A percentile compares a stretch with the other conserved stretches of the same genome.
phyloP scores from a whole-genome alignment of 495 filamentous ascomycete species.

The Choiromyces venosus region DNA sequence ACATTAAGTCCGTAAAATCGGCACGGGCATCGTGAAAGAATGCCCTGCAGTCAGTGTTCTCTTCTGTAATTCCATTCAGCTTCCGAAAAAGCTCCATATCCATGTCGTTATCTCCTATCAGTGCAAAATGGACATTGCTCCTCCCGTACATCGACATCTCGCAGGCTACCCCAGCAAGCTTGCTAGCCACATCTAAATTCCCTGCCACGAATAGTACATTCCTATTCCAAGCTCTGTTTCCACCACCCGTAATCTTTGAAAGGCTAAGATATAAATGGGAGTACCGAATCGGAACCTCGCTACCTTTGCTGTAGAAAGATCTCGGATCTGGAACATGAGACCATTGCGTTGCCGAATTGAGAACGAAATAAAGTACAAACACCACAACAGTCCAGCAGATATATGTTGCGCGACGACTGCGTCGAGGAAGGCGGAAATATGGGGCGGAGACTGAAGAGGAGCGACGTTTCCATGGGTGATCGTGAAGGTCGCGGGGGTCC shows the following conservation, averaged over 20 bases:
- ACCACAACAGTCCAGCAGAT: slow-evolving; percentile 30
- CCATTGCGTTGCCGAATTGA: slow-evolving; percentile 34
- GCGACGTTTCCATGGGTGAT: slow-evolving; percentile 29
- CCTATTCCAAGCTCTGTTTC: slow-evolving; percentile 38
- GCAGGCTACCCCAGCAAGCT: slow-evolving; percentile 54
- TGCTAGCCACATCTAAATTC: slow-evolving; percentile 50
- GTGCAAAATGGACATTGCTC: slow-evolving; percentile 52
- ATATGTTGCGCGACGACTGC: slow-evolving; percentile 38
- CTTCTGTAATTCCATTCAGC: slow-evolving; percentile 49
- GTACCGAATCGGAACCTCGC: slow-evolving; percentile 30
- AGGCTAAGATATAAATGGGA: slow-evolving; percentile 28
- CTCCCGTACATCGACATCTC: slow-evolving; percentile 49
- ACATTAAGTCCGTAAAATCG: slow-evolving; percentile 48
- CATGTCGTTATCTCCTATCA: slow-evolving; percentile 53
- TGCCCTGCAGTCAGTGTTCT: slow-evolving; percentile 46
- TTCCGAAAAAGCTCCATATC: slow-evolving; percentile 50
- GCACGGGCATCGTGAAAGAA: slow-evolving; percentile 54
- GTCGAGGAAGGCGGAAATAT: slow-evolving; percentile 37
- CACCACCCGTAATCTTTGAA: slow-evolving; percentile 14
- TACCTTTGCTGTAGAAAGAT: slow-evolving; percentile 10
- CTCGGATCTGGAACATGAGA: slow-evolving; percentile 27
- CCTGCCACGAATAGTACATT: slow-evolving; percentile 53
- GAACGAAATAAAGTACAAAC: slow-evolving; percentile 30
- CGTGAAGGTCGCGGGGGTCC: slow-evolving; percentile 36
- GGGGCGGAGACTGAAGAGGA: slow-evolving; percentile 12